phyloP scores from a whole-genome alignment of 805 yeast species.

The Yamadazyma sp. region DNA sequence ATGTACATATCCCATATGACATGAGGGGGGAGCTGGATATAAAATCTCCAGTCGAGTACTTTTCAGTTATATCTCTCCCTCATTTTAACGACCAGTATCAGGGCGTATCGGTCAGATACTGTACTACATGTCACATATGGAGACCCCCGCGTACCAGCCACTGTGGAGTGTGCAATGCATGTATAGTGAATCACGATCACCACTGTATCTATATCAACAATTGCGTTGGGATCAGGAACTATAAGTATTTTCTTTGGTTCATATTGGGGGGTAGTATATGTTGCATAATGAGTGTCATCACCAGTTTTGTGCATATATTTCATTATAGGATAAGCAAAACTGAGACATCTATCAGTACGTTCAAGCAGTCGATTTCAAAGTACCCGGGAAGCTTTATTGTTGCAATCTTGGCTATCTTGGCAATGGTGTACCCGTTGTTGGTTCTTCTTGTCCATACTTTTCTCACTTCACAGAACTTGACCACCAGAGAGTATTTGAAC shows the following conservation, averaged over 20 bases:
- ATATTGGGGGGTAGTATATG: constrained; percentile 21
- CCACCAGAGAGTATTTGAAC: constrained; percentile 72
- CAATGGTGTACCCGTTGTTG: constrained; percentile 54
- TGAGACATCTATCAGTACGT: constrained; percentile 31
- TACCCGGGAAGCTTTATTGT: constrained; percentile 48
- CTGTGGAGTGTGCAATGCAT: constrained; percentile 66
- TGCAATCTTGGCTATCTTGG: constrained; percentile 47
- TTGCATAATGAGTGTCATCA: constrained; percentile 20
- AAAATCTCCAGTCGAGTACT: constrained; percentile 52
- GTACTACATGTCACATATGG: constrained; percentile 58
- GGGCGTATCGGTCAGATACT: constrained; percentile 53
- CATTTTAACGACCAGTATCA: constrained; percentile 24
- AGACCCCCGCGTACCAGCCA: constrained; percentile 69
- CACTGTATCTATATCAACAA: constrained; percentile 64
- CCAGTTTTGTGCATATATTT: constrained; percentile 24
- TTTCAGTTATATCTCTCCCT: constrained; percentile 50
- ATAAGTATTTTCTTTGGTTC: constrained; percentile 37
- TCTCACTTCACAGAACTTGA: constrained; percentile 55
- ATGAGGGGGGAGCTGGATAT: constrained; percentile 1
- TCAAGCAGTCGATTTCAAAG: constrained; percentile 18
- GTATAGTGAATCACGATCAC: constrained; percentile 68
- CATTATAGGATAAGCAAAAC: constrained; percentile 28
- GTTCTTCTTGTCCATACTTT: constrained; percentile 54
- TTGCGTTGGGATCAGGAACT: constrained; percentile 42
- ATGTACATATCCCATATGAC: constrained; percentile 51